Base-by-base conservation (phyloP, 768 basidiomycete species). In the Suillus hirtellus region DNA sequence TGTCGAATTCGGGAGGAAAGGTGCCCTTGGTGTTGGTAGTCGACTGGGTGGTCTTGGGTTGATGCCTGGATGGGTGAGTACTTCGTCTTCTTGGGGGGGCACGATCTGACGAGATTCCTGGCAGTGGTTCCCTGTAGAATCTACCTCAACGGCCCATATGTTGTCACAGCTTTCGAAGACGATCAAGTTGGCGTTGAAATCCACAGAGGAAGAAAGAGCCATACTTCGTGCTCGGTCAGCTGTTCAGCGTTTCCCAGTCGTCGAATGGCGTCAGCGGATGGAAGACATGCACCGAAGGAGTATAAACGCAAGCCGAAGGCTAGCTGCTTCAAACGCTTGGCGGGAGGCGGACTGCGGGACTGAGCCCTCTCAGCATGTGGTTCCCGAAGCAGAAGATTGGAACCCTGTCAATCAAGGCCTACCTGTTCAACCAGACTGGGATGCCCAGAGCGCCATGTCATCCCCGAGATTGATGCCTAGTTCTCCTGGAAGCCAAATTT, bases 111-210 rank as follows among this genome's bases (percentile, higher is more conserved):
- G 21, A 64, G 8, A 40, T 43, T 65, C 7, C 40, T 62, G 40
- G 19, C 37, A 95, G 93, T 97, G 95, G 95, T 96, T 95, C 83
- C 95, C 95, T 56, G 95, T 97, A 46, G 95, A 96, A 78, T 96
- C 94, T 0, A 94, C 81, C 66, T 89, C 95, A 34, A 95, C 94
- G 6, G 89, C 88, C 43, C 95, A 97, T 78, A 93, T 97, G 93
- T 79, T 95, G 71, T 96, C 95, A 14, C 95, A 97, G 73, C 78
- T 96, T 64, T 89, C 91, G 8, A 96, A 96, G 78, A 96, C 95
- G 10, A 89, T 97, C 80, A 96, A 96, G 75, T 82, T 96, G 79
- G 95, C 95, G 6, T 78, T 97, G 66, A 96, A 91, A 76, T 96
- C 95, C 11, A 87, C 89, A 0, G 86, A 93, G 69, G 90, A 96